Evolutionary conservation across 208 protist species (phyloP).

Genomic region (Leishmania turanica): DNA sequence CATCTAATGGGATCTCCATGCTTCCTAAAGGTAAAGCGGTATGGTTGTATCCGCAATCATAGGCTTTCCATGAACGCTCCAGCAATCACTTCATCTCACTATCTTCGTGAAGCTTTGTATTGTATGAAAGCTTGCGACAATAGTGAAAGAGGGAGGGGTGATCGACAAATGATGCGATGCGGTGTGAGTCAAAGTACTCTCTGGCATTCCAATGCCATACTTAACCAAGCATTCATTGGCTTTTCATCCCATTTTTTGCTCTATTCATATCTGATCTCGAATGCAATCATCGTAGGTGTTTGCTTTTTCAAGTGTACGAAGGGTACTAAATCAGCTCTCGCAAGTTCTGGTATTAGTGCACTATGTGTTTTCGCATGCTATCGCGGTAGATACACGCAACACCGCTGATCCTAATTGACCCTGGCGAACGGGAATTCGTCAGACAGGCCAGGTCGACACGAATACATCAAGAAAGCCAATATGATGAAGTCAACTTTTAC

Average conservation of each 20-base stretch:
- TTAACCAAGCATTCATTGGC: too few relatives aligned
- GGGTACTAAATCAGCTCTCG: not conserved
- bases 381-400: not conserved
- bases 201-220: too few relatives aligned
- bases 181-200: not conserved
- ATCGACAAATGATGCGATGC: not conserved
- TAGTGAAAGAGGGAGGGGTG: not conserved
- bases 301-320: not conserved
- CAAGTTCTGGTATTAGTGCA: not conserved
- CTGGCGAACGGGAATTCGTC: not conserved
- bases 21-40: too few relatives aligned
- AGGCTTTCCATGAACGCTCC: too few relatives aligned
- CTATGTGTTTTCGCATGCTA: not conserved
- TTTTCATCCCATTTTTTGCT: not conserved
- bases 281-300: not conserved
- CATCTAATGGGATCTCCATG: too few relatives aligned
- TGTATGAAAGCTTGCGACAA: not conserved
- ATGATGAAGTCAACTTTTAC: not conserved
- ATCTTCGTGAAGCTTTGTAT: not conserved
- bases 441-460: not conserved
- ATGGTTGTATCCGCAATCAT: too few relatives aligned
- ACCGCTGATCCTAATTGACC: not conserved
- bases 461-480: too few relatives aligned
- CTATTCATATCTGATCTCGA: not conserved
- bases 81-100: not conserved